phyloP scores from a whole-genome alignment of 2,329 filamentous ascomycete species.

The Fusarium miscanthi region DNA sequence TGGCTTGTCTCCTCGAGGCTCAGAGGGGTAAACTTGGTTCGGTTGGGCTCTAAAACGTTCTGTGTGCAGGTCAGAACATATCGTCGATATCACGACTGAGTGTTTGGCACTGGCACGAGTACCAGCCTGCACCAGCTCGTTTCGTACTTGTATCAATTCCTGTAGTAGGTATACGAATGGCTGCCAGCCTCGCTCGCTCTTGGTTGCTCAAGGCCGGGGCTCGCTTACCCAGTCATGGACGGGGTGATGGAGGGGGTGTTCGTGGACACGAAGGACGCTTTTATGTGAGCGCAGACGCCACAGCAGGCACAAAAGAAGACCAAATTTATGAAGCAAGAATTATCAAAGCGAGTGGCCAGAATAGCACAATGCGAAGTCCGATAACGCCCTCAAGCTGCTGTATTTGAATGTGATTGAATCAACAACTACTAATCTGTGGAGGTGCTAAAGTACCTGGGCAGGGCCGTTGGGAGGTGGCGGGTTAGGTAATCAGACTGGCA shows the following conservation, averaged over 20 bases:
- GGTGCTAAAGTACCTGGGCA: slow-evolving; percentile 28
- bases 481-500: slow-evolving; percentile 27
- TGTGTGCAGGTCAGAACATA: slow-evolving; percentile 44
- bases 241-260: slow-evolving; percentile 36
- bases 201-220: slow-evolving; percentile 29
- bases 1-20: slow-evolving; percentile 17
- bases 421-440: slow-evolving; percentile 40
- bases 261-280: slow-evolving; percentile 32
- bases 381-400: slow-evolving; percentile 19
- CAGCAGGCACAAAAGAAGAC: slow-evolving; percentile 9
- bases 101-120: slow-evolving; percentile 34
- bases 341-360: not conserved
- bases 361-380: slow-evolving; percentile 12
- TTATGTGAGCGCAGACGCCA: slow-evolving; percentile 11
- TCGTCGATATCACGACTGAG: slow-evolving; percentile 23
- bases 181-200: slow-evolving; percentile 36
- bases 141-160: slow-evolving; percentile 12
- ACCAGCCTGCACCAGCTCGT: slow-evolving; percentile 9
- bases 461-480: slow-evolving; percentile 32
- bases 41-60: slow-evolving; percentile 45
- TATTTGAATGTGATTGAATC: slow-evolving; percentile 45
- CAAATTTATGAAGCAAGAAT: slow-evolving; percentile 3
- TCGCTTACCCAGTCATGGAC: slow-evolving; percentile 44
- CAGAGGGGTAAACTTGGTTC: slow-evolving; percentile 39
- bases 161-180: slow-evolving; percentile 18